Evolutionary conservation across 305 asterid genomes (phyloP).

Genomic region (Fraxinus nigra): DNA sequence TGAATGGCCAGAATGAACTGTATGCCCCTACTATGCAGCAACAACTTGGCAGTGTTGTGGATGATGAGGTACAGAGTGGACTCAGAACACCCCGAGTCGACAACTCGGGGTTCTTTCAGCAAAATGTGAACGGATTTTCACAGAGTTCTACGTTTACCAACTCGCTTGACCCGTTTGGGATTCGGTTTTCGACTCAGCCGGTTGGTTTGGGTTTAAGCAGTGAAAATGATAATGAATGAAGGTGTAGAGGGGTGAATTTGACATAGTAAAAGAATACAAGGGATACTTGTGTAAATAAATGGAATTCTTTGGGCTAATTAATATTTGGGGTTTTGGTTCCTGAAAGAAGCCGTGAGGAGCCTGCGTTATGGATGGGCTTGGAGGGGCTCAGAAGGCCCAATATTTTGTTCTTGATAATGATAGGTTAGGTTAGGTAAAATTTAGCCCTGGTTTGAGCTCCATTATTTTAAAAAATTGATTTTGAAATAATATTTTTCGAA

Average conservation of each 20-base stretch:
- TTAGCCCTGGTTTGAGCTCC: too few relatives aligned
- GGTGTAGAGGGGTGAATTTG: not conserved
- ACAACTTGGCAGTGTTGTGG: slow-evolving; percentile 21
- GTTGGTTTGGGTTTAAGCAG: slow-evolving; percentile 26
- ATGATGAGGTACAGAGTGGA: slow-evolving; percentile 37
- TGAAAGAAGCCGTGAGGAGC: not conserved
- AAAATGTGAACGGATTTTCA: slow-evolving; percentile 8
- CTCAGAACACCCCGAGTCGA: slow-evolving; percentile 24
- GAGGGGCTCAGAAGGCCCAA: not conserved
- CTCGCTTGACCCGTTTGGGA: slow-evolving; percentile 33
- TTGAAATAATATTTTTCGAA: too few relatives aligned
- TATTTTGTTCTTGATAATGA: not conserved
- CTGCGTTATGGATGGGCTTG: not conserved
- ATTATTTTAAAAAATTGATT: too few relatives aligned
- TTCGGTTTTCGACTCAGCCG: slow-evolving; percentile 32
- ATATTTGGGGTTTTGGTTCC: not conserved
- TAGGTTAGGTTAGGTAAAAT: not conserved
- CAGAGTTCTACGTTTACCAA: not conserved
- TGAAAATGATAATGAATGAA: slow-evolving; percentile 5
- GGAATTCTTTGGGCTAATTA: slow-evolving; percentile 31
- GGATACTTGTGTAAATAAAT: slow-evolving; percentile 18
- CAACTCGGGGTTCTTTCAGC: slow-evolving; percentile 27
- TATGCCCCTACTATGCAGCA: slow-evolving; percentile 23
- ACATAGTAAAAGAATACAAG: not conserved
- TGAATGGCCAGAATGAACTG: slow-evolving; percentile 7